Conservation (phyloP, 148 eudicot species). For the Nepenthes mirabilis region DNA sequence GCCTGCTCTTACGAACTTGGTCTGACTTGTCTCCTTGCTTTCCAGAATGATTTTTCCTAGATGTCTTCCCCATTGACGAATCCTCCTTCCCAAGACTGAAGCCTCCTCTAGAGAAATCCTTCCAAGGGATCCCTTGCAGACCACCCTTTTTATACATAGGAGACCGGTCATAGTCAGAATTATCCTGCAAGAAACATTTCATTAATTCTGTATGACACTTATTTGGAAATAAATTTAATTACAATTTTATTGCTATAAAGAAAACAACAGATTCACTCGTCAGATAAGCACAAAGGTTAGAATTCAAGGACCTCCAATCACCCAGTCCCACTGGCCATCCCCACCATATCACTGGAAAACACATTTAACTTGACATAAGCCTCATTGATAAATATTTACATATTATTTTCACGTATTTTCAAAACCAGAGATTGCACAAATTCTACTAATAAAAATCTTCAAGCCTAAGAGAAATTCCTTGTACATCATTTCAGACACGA, state of each 20-base stretch:
- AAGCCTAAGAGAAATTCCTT: too few species aligned
- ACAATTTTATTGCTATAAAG: not conserved
- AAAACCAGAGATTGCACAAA: too few species aligned
- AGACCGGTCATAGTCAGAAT: slow-evolving; percentile 32
- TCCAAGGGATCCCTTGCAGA: slow-evolving; percentile 72
- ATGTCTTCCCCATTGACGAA: slow-evolving; percentile 25
- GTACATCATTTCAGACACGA: too few species aligned
- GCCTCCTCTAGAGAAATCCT: slow-evolving; percentile 53
- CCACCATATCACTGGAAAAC: too few species aligned
- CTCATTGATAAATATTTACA: too few species aligned
- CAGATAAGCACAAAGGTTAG: not conserved
- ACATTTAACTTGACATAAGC: too few species aligned
- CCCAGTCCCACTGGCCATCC: too few species aligned
- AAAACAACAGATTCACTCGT: not conserved
- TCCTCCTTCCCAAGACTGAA: slow-evolving; percentile 49
- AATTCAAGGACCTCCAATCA: too few species aligned
- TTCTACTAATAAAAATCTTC: too few species aligned
- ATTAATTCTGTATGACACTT: slow-evolving; percentile 9
- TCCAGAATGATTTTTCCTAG: slow-evolving; percentile 22
- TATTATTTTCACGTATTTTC: too few species aligned
- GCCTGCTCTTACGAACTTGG: slow-evolving; percentile 49
- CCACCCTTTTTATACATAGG: slow-evolving; percentile 38
- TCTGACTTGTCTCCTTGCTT: slow-evolving; percentile 49
- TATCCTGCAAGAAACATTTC: slow-evolving; percentile 31
- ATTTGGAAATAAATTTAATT: not conserved